These are phyloP conservation scores for Saccharomycopsis capsularis DNA, from an alignment of 805 yeast species.

Conservation along the genomic window DNA sequence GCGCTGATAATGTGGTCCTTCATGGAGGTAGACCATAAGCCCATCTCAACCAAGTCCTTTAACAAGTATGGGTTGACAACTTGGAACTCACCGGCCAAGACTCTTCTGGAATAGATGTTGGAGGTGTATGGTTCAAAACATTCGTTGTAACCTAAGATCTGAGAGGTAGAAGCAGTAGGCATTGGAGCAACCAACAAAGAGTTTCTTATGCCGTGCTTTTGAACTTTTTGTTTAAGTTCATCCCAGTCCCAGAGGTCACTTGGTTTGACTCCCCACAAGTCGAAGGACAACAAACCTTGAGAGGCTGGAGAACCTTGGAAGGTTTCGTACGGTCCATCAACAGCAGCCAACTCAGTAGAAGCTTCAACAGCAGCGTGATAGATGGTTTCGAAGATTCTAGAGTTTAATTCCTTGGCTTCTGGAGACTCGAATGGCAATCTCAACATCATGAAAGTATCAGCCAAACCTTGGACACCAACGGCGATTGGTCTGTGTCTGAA, in stretches of 20 bases:
- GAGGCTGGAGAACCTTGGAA: constrained; percentile 89
- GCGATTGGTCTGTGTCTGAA: constrained; percentile 87
- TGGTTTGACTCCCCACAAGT: constrained; percentile 79
- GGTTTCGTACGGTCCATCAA: constrained; percentile 61
- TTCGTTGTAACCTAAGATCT: constrained; percentile 87
- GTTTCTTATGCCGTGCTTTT: constrained; percentile 68
- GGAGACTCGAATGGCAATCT: constrained; percentile 82
- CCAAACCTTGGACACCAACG: constrained; percentile 96
- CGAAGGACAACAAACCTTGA: constrained; percentile 76
- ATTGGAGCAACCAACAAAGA: constrained; percentile 87
- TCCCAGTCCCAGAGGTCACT: constrained; percentile 87
- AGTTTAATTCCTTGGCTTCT: constrained; percentile 68
- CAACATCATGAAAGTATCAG: constrained; percentile 76
- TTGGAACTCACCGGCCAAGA: constrained; percentile 89
- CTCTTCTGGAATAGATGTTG: constrained; percentile 85
- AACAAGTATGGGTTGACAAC: constrained; percentile 82
- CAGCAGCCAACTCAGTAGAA: constrained; percentile 71
- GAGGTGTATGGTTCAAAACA: constrained; percentile 96
- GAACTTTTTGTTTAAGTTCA: constrained; percentile 50
- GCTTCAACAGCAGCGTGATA: constrained; percentile 91
- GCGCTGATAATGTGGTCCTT: constrained; percentile 68
- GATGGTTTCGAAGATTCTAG: constrained; percentile 88
- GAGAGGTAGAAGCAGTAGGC: constrained; percentile 99
- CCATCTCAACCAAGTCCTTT: constrained; percentile 73
- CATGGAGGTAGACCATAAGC: constrained; percentile 76